Evolutionary conservation across 805 yeast genomes (phyloP), one percentile per base, ranked within the genome.

Genomic region (Kurtzmaniella cleridarum): DNA sequence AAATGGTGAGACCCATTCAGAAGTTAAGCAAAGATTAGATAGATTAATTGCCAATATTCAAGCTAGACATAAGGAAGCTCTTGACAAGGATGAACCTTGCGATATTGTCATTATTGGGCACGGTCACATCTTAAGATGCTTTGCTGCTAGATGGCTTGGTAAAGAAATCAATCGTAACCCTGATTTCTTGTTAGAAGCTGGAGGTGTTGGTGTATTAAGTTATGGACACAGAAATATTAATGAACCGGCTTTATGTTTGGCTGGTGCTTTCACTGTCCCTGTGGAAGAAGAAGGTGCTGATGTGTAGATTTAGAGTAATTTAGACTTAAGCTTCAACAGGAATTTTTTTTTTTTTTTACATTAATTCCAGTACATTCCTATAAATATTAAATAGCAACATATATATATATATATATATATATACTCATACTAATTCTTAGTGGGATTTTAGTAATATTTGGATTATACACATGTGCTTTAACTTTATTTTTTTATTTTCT

Each of bases 121-220:
- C 56, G 98, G 98, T 32, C 98, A 91, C 54, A 84, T 90, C 35
- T 67, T 91, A 50, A 80, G 97, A 54, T 84, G 91, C 56, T 79
- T 91, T 53, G 95, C 91, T 6, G 87, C 89, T 15, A 66, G 96
- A 42, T 91, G 98, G 98, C 79, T 85, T 29, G 76, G 73, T 2
- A 60, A 71, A 30, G 69, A 70, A n/a, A 66, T 84, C 41, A 57
- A 64, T 44, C 64, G 57, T 34, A 85, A 90, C 57, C 96, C 96
- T 8, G 78, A 81, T 48, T 81, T 89, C 59, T 68, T 91, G 59
- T 68, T 91, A 49, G 96, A 91, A 57, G 95, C 98, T 20, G 96
- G 97, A 47, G 97, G 96, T 32, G 86, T 88, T 31, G 96, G 96
- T 44, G 95, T 89, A 2, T 69, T 91, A 54, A 80, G 93, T 47